Percentiles rank a stretch among this genome's conserved stretches.
Conservation (phyloP, 2,329 filamentous ascomycete genomes). For the Penicillium sp. region DNA sequence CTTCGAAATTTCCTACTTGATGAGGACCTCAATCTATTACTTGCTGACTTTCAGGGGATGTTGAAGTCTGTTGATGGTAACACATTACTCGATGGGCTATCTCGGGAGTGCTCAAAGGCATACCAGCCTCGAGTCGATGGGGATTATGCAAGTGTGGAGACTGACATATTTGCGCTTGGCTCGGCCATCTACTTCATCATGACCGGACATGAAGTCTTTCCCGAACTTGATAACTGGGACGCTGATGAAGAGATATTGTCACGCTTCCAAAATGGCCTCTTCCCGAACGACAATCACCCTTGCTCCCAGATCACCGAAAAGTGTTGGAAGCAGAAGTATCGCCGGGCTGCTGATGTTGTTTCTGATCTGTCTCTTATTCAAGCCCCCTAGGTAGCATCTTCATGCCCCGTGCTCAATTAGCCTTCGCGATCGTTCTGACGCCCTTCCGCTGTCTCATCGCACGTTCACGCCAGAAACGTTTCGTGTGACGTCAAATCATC, state of each 20-base stretch:
- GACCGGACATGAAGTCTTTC: constrained; percentile 18
- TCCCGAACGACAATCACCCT: constrained; percentile 15
- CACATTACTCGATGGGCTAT: constrained; percentile 17
- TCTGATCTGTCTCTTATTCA: constrained; percentile 9
- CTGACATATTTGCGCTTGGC: constrained; percentile 26
- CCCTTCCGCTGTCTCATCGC: no score
- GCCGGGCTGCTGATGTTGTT: constrained; percentile 12
- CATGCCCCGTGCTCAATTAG: no score
- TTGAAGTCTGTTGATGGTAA: constrained; percentile 8
- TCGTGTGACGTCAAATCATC: not conserved
- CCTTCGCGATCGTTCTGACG: no score
- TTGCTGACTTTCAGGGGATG: constrained; percentile 21
- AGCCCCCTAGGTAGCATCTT: not conserved
- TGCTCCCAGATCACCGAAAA: constrained; percentile 14
- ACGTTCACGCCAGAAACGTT: no score
- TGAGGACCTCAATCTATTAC: constrained; percentile 10
- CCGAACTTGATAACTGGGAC: constrained; percentile 9
- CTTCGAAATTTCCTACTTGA: constrained; percentile 12
- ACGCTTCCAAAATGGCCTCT: constrained; percentile 12
- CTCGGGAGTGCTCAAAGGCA: constrained; percentile 14
- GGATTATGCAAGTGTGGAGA: constrained; percentile 10
- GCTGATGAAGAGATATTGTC: constrained; percentile 10
- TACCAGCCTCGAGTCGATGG: constrained; percentile 11
- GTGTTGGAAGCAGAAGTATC: constrained; percentile 17
- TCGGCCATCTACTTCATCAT: constrained; percentile 24